These are phyloP conservation scores for Scheffersomyces cryptocercus DNA, from an alignment of 1,139 yeast species.

Conservation along the genomic window DNA sequence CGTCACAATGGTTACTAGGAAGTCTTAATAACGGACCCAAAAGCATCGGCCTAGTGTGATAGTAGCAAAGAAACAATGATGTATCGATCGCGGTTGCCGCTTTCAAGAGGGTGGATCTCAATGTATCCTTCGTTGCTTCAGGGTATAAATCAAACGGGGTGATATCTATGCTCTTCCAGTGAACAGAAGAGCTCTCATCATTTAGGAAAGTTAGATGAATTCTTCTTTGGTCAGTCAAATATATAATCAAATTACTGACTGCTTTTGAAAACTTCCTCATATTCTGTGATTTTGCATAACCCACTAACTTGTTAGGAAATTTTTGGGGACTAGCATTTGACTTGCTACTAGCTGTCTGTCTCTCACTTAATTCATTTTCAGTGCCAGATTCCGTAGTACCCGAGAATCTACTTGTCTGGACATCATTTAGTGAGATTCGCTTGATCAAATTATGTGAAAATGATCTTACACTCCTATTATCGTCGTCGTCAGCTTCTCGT, in stretches of 20 bases:
- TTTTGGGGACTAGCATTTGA: slow-evolving; percentile 2
- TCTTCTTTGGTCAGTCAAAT: slow-evolving; percentile 55
- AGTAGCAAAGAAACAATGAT: slow-evolving; percentile 72
- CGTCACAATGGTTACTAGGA: slow-evolving; percentile 69
- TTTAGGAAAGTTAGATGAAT: slow-evolving; percentile 41
- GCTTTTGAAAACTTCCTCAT: slow-evolving; percentile 40
- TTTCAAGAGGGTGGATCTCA: slow-evolving; percentile 17
- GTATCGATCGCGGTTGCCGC: slow-evolving; percentile 69
- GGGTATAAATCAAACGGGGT: slow-evolving; percentile 43
- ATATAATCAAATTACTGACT: slow-evolving; percentile 55
- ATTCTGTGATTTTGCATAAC: slow-evolving; percentile 21
- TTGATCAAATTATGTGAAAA: slow-evolving; percentile 16
- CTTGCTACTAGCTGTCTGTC: slow-evolving; percentile 6
- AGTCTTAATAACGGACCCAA: slow-evolving; percentile 82
- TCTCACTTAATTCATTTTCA: slow-evolving; percentile 18
- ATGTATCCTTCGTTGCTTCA: slow-evolving; percentile 10
- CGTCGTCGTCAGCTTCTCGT: slow-evolving; percentile 7
- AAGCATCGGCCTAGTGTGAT: slow-evolving; percentile 64
- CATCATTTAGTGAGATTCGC: slow-evolving; percentile 24
- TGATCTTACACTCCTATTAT: slow-evolving; percentile 14
- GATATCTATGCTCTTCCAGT: slow-evolving; percentile 49
- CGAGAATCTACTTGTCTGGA: slow-evolving; percentile 17
- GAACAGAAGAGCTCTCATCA: slow-evolving; percentile 32
- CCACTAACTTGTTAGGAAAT: slow-evolving; percentile 1
- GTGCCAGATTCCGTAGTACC: slow-evolving; percentile 31